Base-by-base conservation (phyloP, 1,284 basidiomycete genomes). In the Volvariella surrecta region DNA sequence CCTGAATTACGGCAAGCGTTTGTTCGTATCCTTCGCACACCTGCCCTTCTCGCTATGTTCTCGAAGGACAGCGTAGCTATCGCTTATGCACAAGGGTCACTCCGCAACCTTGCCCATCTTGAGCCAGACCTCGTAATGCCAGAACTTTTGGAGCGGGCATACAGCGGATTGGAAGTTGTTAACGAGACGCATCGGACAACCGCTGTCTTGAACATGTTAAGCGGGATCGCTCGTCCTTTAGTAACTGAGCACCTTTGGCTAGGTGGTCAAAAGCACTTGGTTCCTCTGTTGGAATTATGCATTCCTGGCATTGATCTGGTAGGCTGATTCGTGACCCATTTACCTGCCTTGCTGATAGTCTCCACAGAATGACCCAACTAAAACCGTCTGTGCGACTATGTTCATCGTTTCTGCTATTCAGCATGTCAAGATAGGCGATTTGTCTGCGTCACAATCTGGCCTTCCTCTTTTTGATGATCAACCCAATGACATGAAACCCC, bases 141-240 rank as follows among this genome's bases (percentile, higher is more conserved):
- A 0, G 85, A 93, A 28, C 72, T 99, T 6, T 72, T 99, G 32
- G 93, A 98, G 56, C 79, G 94, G 21, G 89, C 92, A 3, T 93
- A 94, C 51, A 78, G 85, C 38, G 93, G 93, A 0, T 69, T 99
- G 11, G 94, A 98, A 60, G 84, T 84, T 13, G 76, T 96, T n/a
- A 91, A 93, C 52, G 93, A 97, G 68, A 96, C 93, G 0, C 90
- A 95, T 59, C 72, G 93, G 21, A 95, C 93, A 2, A 90, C 90
- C 1, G 88, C 92, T 1, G 90, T 93, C 21, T 75, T 98, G 44
- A 89, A 85, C 45, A 87, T 90, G 55, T 73, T 99, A n/a, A 78
- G 87, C 15, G 82, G 82, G 1, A 78, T 95, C 16, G 74, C 89
- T 17, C 72, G 82, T 3, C 86, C 90, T 6, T 66, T 99, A 24